Evolutionary conservation across 2,329 filamentous ascomycete species (phyloP).

Genomic region (Fusarium metavorans): DNA sequence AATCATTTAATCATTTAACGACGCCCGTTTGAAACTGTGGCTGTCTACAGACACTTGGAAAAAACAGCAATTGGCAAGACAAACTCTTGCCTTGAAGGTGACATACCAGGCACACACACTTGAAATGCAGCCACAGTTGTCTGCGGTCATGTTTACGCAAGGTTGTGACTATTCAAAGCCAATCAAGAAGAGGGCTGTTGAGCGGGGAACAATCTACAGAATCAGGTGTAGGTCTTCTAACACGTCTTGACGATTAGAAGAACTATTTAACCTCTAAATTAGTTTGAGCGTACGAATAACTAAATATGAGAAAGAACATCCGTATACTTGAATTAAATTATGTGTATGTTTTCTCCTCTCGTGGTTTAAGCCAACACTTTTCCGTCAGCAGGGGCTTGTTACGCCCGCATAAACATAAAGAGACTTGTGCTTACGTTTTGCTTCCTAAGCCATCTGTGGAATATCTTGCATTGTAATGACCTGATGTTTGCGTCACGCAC

Average conservation of each 20-base stretch:
- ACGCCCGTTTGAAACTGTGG: neutral
- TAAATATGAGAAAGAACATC: neutral
- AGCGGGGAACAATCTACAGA: neutral
- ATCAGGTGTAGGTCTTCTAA: neutral
- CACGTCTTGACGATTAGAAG: neutral
- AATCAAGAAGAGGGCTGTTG: neutral
- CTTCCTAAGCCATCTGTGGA: neutral
- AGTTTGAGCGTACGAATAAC: neutral
- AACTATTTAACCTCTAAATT: neutral
- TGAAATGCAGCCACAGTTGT: neutral
- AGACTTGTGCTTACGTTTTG: neutral
- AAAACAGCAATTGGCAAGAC: neutral
- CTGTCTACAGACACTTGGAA: neutral
- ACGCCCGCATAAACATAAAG: neutral
- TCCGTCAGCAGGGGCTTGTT: neutral
- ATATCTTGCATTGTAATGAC: neutral
- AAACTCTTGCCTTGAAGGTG: neutral
- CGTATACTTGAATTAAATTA: neutral
- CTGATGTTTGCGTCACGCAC: neutral
- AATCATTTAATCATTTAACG: neutral
- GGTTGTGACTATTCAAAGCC: neutral
- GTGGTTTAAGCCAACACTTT: neutral
- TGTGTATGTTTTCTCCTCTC: neutral
- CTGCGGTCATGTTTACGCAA: neutral
- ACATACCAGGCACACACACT: neutral